phyloP scores from a whole-genome alignment of 1,139 yeast genomes.

The Scheffersomyces titani region DNA sequence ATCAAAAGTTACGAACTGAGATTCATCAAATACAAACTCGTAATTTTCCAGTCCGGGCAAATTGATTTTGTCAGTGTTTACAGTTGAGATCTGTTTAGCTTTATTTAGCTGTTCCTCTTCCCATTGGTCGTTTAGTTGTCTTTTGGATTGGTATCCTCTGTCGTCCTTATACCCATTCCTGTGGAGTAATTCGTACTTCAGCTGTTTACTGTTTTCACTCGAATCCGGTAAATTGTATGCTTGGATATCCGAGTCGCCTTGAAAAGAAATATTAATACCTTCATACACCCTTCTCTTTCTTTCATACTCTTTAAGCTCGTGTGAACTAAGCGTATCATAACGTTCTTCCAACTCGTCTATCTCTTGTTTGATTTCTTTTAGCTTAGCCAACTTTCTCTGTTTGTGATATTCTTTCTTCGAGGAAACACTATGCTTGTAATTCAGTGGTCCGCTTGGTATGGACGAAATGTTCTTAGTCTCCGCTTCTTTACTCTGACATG shows the following conservation, averaged over 20 bases:
- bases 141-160: slow-evolving; percentile 11
- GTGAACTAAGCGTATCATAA: slow-evolving; percentile 46
- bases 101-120: slow-evolving; percentile 61
- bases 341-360: slow-evolving; percentile 51
- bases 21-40: slow-evolving; percentile 82
- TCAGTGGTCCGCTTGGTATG: not conserved
- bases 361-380: slow-evolving; percentile 32
- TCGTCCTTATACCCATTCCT: slow-evolving; percentile 28
- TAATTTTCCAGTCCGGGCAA: slow-evolving; percentile 54
- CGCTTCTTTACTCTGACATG: slow-evolving; percentile 2
- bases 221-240: slow-evolving; percentile 5
- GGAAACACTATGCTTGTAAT: not conserved
- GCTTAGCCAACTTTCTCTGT: slow-evolving; percentile 25
- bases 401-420: slow-evolving; percentile 33
- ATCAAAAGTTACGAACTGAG: slow-evolving; percentile 69
- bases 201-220: slow-evolving; percentile 32
- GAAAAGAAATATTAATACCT: slow-evolving; percentile 19
- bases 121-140: slow-evolving; percentile 54
- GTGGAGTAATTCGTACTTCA: slow-evolving; percentile 43
- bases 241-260: slow-evolving; percentile 1
- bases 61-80: slow-evolving; percentile 47
- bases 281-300: slow-evolving; percentile 49
- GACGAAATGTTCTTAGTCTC: slow-evolving; percentile 3
- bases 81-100: slow-evolving; percentile 31
- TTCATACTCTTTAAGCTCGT: slow-evolving; percentile 54